Evolutionary conservation across 1,284 basidiomycete genomes (phyloP).

Genomic region (Papiliotrema terrestris): DNA sequence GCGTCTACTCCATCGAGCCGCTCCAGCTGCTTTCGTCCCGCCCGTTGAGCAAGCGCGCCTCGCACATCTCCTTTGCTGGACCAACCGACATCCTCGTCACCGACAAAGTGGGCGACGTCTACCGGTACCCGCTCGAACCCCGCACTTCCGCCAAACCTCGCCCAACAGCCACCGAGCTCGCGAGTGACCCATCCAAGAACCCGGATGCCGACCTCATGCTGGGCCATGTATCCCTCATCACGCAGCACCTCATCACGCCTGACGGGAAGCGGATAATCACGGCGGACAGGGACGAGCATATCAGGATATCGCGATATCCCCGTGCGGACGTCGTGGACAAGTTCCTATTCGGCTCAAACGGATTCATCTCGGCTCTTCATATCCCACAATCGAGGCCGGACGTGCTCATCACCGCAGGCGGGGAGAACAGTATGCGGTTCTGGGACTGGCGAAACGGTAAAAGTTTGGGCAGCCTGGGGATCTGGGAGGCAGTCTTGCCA

Average conservation of each 20-base stretch:
- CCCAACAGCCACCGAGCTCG: slow-evolving; percentile 54
- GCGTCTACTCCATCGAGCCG: slow-evolving; percentile 58
- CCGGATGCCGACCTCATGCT: slow-evolving; percentile 67
- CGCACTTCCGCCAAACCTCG: slow-evolving; percentile 50
- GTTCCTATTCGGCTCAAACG: slow-evolving; percentile 77
- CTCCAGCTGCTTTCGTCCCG: slow-evolving; percentile 6
- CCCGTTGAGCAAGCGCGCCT: slow-evolving; percentile 21
- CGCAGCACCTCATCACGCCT: slow-evolving; percentile 61
- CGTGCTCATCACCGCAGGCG: slow-evolving; percentile 76
- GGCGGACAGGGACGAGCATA: slow-evolving; percentile 87
- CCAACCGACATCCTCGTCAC: slow-evolving; percentile 31
- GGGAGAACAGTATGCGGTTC: slow-evolving; percentile 69
- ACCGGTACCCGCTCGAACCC: slow-evolving; percentile 54
- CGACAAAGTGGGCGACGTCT: slow-evolving; percentile 46
- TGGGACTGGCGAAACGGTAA: slow-evolving; percentile 74
- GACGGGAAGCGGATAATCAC: slow-evolving; percentile 75
- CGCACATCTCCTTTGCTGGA: slow-evolving; percentile 20
- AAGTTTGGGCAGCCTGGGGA: slow-evolving; percentile 55
- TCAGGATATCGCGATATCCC: slow-evolving; percentile 85
- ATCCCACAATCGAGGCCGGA: slow-evolving; percentile 57
- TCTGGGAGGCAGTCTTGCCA: slow-evolving; percentile 59
- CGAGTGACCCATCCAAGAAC: slow-evolving; percentile 63
- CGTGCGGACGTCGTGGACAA: slow-evolving; percentile 75
- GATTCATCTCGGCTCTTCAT: slow-evolving; percentile 58
- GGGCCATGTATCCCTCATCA: slow-evolving; percentile 82